Conservation (phyloP, 2,329 filamentous ascomycete genomes). For the Colletotrichum godetiae region DNA sequence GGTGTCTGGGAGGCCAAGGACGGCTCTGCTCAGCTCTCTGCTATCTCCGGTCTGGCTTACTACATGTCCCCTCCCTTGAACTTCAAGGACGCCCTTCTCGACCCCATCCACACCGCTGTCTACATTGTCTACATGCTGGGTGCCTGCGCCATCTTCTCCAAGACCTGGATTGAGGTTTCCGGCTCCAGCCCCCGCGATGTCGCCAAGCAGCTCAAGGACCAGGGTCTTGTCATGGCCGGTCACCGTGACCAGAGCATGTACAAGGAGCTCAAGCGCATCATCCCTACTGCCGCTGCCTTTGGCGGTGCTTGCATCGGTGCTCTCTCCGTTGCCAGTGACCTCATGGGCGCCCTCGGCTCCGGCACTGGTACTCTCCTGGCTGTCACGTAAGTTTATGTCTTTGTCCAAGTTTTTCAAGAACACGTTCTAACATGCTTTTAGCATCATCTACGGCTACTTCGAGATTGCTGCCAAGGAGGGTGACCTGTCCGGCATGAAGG, state of each 20-base stretch:
- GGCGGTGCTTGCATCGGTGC: conserved; percentile 99
- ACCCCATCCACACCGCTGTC: conserved; percentile 94
- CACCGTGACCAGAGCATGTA: conserved; percentile 99
- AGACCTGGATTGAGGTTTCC: conserved; percentile 99
- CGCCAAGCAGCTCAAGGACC: conserved; percentile 99
- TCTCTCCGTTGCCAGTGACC: conserved; percentile 93
- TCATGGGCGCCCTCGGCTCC: conserved; percentile 94
- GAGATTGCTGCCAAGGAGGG: conserved; percentile 99
- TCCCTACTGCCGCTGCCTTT: conserved; percentile 97
- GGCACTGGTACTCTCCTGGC: conserved; percentile 98
- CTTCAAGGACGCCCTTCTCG: conserved; percentile 95
- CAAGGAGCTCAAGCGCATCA: conserved; percentile 99
- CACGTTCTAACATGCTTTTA: conserved; percentile 56
- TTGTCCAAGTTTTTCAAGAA: background rate
- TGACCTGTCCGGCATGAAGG: conserved; percentile 86
- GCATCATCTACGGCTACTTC: conserved; percentile 99
- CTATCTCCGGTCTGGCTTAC: conserved; percentile 93
- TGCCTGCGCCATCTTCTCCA: conserved; percentile 98
- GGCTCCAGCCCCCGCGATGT: conserved; percentile 98
- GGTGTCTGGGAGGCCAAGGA: conserved; percentile 99
- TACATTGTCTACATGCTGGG: conserved; percentile 99
- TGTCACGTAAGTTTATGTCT: conserved; percentile 82
- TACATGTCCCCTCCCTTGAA: conserved; percentile 99
- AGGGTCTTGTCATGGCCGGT: conserved; percentile 98
- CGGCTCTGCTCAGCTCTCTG: conserved; percentile 94